Conservation (phyloP, 495 filamentous ascomycete species). For the Aspergillus panamensis region DNA sequence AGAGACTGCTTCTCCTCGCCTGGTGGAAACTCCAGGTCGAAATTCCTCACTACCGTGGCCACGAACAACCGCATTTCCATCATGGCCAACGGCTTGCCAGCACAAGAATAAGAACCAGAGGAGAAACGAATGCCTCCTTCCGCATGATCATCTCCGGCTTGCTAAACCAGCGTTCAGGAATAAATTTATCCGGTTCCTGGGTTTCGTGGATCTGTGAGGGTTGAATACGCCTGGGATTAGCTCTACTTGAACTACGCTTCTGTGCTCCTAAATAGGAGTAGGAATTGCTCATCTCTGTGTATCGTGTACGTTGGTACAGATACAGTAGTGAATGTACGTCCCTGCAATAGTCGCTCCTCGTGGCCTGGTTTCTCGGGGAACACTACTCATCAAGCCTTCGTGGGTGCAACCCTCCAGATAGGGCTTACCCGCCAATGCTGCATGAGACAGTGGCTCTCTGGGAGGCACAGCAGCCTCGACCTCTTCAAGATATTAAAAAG, state of each 20-base stretch:
- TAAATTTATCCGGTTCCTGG: constrained; percentile 24
- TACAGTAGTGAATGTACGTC: constrained; percentile 9
- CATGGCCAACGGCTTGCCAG: constrained; percentile 33
- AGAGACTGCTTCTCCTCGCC: constrained; percentile 14
- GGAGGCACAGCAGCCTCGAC: constrained; percentile 1
- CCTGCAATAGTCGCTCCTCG: constrained; percentile 8
- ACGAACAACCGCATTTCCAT: constrained; percentile 34
- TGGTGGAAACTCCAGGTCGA: constrained; percentile 32
- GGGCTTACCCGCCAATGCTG: constrained; percentile 1
- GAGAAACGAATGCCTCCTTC: constrained; percentile 29
- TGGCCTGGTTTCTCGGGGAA: constrained; percentile 16
- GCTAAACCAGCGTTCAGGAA: constrained; percentile 35
- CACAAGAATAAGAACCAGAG: constrained; percentile 22
- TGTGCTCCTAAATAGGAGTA: neutral
- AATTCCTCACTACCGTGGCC: constrained; percentile 27
- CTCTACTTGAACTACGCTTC: neutral
- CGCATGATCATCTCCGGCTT: constrained; percentile 28
- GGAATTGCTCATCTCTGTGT: constrained; percentile 7
- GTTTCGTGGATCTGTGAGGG: constrained; percentile 12
- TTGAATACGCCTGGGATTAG: neutral
- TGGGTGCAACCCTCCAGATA: constrained; percentile 17
- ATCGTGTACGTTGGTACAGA: constrained; percentile 14
- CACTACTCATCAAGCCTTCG: constrained; percentile 11
- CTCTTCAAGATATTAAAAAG: constrained; percentile 18
- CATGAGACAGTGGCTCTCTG: neutral